Percentiles rank a stretch among this genome's conserved stretches.
Conservation (phyloP, 2,329 filamentous ascomycete species). For the Teratosphaeriaceae sp. region DNA sequence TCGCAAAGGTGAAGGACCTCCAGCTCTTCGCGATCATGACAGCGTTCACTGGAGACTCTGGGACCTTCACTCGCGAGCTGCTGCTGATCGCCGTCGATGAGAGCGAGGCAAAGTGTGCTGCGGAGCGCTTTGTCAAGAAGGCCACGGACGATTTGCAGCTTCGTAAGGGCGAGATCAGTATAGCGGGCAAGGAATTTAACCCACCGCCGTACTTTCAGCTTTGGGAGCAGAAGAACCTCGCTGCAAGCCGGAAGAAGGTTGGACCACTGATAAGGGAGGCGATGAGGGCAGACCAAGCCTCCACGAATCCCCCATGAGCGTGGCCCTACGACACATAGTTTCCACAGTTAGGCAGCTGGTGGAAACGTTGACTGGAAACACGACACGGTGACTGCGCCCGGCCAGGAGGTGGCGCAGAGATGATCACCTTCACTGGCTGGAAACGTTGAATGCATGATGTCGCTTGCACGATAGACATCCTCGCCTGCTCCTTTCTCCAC, state of each 20-base stretch:
- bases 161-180: constrained; percentile 45
- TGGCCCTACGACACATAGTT: neutral
- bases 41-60: constrained; percentile 47
- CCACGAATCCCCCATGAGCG: neutral
- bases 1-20: constrained; percentile 51
- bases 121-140: constrained; percentile 47
- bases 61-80: constrained; percentile 58
- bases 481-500: too few relatives aligned
- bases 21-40: constrained; percentile 65
- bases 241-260: constrained; percentile 57
- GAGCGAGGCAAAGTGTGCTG: constrained; percentile 45
- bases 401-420: too few relatives aligned
- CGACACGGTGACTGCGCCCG: too few relatives aligned
- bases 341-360: too few relatives aligned
- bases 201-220: constrained; percentile 47
- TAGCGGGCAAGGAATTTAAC: constrained; percentile 27
- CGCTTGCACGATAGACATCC: too few relatives aligned
- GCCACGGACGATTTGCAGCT: constrained; percentile 49
- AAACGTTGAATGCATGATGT: too few relatives aligned
- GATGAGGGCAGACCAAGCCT: constrained; percentile 6
- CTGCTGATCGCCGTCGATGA: constrained; percentile 54
- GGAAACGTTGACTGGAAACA: too few relatives aligned
- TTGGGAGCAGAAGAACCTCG: constrained; percentile 59
- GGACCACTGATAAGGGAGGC: constrained; percentile 52
- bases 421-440: too few relatives aligned